phyloP scores from a whole-genome alignment of 805 yeast species.

The Candida anglica region DNA sequence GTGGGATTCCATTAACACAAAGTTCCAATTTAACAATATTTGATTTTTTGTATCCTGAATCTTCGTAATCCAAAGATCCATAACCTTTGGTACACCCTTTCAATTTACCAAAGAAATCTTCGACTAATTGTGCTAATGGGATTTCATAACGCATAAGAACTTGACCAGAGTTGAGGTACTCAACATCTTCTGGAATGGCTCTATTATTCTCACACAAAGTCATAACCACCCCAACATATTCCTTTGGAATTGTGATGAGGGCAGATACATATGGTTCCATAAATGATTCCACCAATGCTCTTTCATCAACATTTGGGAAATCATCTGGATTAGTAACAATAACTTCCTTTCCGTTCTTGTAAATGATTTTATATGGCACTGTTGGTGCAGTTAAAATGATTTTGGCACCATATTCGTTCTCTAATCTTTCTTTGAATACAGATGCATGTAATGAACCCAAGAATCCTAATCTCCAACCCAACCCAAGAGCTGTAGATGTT shows the following conservation, averaged over 20 bases:
- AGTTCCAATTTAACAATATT: conserved; percentile 85
- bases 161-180: conserved; percentile 75
- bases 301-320: conserved; percentile 63
- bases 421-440: conserved; percentile 86
- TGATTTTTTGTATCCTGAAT: conserved; percentile 77
- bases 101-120: conserved; percentile 90
- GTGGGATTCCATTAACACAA: conserved; percentile 80
- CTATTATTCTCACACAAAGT: conserved; percentile 79
- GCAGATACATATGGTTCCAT: conserved; percentile 91
- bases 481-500: conserved; percentile 90
- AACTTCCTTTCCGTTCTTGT: conserved; percentile 57
- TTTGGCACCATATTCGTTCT: conserved; percentile 91
- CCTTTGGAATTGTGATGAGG: conserved; percentile 85
- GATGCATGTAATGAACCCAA: conserved; percentile 93
- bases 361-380: conserved; percentile 82
- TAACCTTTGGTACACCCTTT: conserved; percentile 89
- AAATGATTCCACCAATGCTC: conserved; percentile 44
- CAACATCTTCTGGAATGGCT: conserved; percentile 77
- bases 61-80: conserved; percentile 93
- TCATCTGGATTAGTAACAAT: conserved; percentile 88
- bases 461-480: conserved; percentile 97
- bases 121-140: conserved; percentile 87
- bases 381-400: conserved; percentile 93
- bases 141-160: conserved; percentile 73
- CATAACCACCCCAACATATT: conserved; percentile 83